Conservation (phyloP, 2,329 filamentous ascomycete species). For the Verticillium klebahnii region DNA sequence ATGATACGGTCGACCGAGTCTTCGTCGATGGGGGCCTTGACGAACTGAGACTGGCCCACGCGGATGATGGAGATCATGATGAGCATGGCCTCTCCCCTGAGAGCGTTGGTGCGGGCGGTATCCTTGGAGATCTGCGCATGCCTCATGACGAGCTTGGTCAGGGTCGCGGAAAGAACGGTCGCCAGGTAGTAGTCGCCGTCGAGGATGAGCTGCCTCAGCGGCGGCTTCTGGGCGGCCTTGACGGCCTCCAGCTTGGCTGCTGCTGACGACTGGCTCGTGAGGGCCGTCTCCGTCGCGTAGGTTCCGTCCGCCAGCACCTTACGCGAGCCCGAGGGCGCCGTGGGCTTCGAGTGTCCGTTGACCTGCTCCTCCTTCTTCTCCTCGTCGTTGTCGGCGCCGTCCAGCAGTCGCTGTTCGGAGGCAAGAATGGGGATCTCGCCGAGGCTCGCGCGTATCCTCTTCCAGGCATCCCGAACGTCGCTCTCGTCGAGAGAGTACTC, state of each 20-base stretch:
- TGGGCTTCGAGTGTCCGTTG: slow-evolving; percentile 73
- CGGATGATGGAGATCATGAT: slow-evolving; percentile 99
- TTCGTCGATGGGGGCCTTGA: slow-evolving; percentile 95
- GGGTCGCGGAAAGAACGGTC: slow-evolving; percentile 88
- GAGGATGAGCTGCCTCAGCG: slow-evolving; percentile 87
- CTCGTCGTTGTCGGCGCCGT: slow-evolving; percentile 72
- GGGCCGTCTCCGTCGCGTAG: slow-evolving; percentile 92
- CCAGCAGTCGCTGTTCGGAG: slow-evolving; percentile 86
- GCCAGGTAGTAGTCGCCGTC: slow-evolving; percentile 97
- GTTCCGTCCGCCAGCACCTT: slow-evolving; percentile 95
- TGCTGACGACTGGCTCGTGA: slow-evolving; percentile 87
- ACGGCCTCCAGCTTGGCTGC: slow-evolving; percentile 92
- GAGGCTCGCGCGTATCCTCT: slow-evolving; percentile 85
- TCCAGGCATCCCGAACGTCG: slow-evolving; percentile 96
- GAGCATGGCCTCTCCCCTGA: slow-evolving; percentile 95
- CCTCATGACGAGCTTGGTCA: slow-evolving; percentile 97
- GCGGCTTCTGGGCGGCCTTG: slow-evolving; percentile 94
- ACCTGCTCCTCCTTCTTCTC: slow-evolving; percentile 58
- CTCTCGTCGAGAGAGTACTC: slow-evolving; percentile 93
- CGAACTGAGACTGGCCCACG: slow-evolving; percentile 97
- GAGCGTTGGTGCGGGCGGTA: slow-evolving; percentile 80
- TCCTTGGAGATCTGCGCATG: slow-evolving; percentile 91
- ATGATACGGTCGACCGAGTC: slow-evolving; percentile 98
- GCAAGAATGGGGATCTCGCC: slow-evolving; percentile 96
- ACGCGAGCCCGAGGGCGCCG: slow-evolving; percentile 76